phyloP scores from a whole-genome alignment of 768 basidiomycete species.

The Lactarius tabidus region DNA sequence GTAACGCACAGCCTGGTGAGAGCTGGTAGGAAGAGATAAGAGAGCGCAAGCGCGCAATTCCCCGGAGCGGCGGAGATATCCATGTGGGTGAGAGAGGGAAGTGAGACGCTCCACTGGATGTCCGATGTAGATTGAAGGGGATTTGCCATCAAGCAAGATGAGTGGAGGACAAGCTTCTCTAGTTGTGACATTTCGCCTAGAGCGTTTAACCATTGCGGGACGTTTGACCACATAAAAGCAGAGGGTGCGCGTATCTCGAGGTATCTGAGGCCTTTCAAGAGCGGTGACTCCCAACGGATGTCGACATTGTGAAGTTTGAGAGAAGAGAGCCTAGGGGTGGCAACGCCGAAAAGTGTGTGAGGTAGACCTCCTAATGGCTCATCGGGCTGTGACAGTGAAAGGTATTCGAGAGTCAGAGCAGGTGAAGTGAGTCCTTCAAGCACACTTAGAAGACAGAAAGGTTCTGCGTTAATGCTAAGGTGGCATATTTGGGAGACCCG shows the following conservation, averaged over 20 bases:
- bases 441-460: neutral
- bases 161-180: neutral
- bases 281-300: constrained; percentile 9
- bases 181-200: neutral
- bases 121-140: neutral
- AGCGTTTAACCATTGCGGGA: neutral
- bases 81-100: neutral
- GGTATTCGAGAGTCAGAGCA: neutral
- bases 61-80: neutral
- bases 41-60: constrained; percentile 4
- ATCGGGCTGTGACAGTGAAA: neutral
- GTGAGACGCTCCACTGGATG: neutral
- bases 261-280: neutral
- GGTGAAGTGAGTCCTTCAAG: neutral
- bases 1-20: constrained; percentile 3
- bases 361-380: no score
- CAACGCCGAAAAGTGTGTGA: neutral
- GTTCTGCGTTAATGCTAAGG: neutral
- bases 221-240: neutral
- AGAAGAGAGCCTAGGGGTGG: constrained; percentile 1
- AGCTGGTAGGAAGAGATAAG: constrained; percentile 8
- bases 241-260: neutral
- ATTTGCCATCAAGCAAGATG: neutral
- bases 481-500: neutral
- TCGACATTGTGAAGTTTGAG: neutral